A percentile compares a stretch with the other conserved stretches of the same genome.
Evolutionary conservation across 164 flowering plant genomes (phyloP).

Genomic region (Vitis rotundifolia): DNA sequence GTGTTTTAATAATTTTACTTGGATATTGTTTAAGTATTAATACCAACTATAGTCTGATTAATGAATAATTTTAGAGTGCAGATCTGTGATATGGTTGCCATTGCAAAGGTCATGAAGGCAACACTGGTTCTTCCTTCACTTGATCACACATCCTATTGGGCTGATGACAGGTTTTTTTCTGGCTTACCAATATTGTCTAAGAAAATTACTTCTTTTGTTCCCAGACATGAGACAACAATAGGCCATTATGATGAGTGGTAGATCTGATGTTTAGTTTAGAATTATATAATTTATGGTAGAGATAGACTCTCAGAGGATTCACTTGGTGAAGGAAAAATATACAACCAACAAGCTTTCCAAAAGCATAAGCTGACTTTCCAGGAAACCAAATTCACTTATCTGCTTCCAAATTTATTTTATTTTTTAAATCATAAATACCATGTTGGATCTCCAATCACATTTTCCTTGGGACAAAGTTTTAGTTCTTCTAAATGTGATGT

Average conservation of each 20-base stretch:
- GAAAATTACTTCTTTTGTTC: not conserved
- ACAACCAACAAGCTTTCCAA: not conserved
- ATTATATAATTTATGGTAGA: no score
- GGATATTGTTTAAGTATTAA: not conserved
- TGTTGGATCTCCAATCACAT: not conserved
- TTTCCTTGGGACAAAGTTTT: not conserved
- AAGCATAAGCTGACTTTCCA: no score
- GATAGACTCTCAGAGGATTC: no score
- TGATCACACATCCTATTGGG: constrained; percentile 97
- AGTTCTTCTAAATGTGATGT: not conserved
- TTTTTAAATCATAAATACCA: not conserved
- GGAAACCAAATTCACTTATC: not conserved
- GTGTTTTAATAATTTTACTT: constrained; percentile 17
- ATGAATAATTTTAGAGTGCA: constrained; percentile 61
- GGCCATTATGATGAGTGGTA: not conserved
- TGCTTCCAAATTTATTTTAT: not conserved
- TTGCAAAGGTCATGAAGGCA: constrained; percentile 97
- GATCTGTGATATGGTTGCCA: constrained; percentile 99
- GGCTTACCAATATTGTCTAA: not conserved
- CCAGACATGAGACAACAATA: no score
- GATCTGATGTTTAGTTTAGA: no score
- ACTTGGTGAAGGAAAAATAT: not conserved
- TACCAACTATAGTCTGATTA: constrained; percentile 31
- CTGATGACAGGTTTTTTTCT: constrained; percentile 77
- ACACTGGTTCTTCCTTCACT: constrained; percentile 99